Evolutionary conservation across 1,284 basidiomycete species (phyloP).

Genomic region (Trichosporon ovoides): DNA sequence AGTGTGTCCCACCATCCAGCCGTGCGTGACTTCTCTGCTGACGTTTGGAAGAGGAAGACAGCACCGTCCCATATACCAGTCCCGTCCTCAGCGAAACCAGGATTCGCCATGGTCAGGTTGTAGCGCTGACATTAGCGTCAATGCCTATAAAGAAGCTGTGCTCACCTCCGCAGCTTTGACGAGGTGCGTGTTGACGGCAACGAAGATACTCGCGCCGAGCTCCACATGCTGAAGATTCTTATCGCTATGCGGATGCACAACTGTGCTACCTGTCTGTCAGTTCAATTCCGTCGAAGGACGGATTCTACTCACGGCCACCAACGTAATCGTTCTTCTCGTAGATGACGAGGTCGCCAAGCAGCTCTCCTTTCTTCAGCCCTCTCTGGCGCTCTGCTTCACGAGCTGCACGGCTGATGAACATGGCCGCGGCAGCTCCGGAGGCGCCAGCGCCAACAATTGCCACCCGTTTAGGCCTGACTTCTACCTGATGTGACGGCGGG

Average conservation of each 20-base stretch:
- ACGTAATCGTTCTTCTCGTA: conserved; percentile 70
- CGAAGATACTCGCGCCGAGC: conserved; percentile 85
- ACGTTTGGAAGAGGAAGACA: conserved; percentile 60
- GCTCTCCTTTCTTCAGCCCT: conserved; percentile 52
- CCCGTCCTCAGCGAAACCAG: conserved; percentile 47
- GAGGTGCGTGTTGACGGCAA: conserved; percentile 72
- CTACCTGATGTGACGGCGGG: not conserved
- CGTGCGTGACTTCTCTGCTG: conserved; percentile 44
- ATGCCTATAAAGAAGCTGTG: conserved; percentile 52
- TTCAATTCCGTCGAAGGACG: not conserved
- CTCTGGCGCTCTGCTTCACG: conserved; percentile 62
- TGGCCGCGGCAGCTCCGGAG: conserved; percentile 75
- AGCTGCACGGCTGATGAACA: conserved; percentile 61
- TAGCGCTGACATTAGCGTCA: conserved; percentile 55
- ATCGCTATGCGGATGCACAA: conserved; percentile 71
- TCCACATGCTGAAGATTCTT: conserved; percentile 60
- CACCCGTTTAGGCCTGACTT: conserved; percentile 46
- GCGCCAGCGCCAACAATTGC: conserved; percentile 87
- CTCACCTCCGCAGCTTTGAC: conserved; percentile 75
- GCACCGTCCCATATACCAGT: conserved; percentile 60
- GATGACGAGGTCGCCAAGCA: conserved; percentile 64
- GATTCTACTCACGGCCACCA: conserved; percentile 68
- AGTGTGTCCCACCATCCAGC: conserved; percentile 63
- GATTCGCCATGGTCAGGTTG: conserved; percentile 60
- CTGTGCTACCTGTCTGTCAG: conserved; percentile 59